Evolutionary conservation across 371 early-diverging fungal genomes (phyloP), one percentile per base, ranked within the genome.

Genomic region (Synchytrium microbalum): DNA sequence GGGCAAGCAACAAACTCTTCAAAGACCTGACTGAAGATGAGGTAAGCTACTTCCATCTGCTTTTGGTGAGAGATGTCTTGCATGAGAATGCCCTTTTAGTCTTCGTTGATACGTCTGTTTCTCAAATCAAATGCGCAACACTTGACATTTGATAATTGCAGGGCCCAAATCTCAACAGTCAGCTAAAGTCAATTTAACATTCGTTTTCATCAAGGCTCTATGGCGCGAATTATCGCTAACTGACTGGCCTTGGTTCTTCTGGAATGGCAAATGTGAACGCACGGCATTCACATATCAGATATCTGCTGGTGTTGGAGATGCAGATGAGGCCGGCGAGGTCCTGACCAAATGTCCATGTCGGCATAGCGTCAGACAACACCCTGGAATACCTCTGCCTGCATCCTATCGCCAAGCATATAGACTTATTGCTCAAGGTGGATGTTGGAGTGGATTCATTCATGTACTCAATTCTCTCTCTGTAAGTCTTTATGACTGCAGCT

Each of bases 221-320:
- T 65, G 65, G 65, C 14, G 52, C 24, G 38, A 32, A 13, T 28
- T 61, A 23, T 32, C 54, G 38, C 55, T 65, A 19, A 63, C 19
- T 13, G 62, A 65, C 61, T 65, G 65, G 65, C 65, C 65, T 2
- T 65, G 65, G 65, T 61, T 65, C 61, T 65, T 65, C 61, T 65
- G 58, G 58, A 33, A 16, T 51, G 65, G 65, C 13, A 46, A 25
- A 19, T 65, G 65, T 32, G 65, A 62, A 26, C 51, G 23, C 2
- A 46, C 19, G 14, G 19, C 52, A 32, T 13, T 25, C 46, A 38
- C 46, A 38, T 38, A 38, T 19, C 46, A 38, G 10, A 19, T 38
- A 38, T 38, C 19, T 38, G 10, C 46, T 38, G 46, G n/a, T n/a
- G n/a, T n/a, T n/a, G n/a, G 10, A 10, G 46, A 38, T 19, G 46